phyloP scores from a whole-genome alignment of 805 yeast species.

The Dipodascus albidus region DNA sequence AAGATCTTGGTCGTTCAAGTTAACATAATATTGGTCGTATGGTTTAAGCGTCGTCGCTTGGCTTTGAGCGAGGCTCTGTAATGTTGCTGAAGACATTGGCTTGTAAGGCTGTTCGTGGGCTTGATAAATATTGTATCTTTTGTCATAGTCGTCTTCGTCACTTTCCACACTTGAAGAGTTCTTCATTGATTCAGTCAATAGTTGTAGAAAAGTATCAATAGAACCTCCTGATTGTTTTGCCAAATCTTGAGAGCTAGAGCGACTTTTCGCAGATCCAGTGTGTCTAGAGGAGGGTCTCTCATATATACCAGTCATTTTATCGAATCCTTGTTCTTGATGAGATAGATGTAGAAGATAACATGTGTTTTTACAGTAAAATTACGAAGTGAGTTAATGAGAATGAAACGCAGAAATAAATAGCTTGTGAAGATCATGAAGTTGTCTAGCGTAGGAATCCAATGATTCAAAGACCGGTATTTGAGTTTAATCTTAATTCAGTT shows the following conservation, averaged over 20 bases:
- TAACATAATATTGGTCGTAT: neutral
- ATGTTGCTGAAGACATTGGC: neutral
- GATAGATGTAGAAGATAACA: neutral
- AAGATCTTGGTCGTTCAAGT: neutral
- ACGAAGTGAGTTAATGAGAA: no score
- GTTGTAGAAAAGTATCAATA: neutral
- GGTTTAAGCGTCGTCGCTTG: neutral
- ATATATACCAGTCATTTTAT: neutral
- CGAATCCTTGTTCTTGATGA: neutral
- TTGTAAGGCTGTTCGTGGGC: neutral
- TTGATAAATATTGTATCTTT: neutral
- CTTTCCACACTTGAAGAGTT: neutral
- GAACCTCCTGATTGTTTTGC: neutral
- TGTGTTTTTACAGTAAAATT: no score
- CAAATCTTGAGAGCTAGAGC: slow-evolving; percentile 1
- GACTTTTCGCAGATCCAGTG: neutral
- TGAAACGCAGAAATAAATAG: no score
- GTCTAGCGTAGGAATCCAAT: no score
- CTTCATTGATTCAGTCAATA: neutral
- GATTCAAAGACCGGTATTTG: no score
- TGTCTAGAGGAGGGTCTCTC: neutral
- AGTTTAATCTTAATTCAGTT: neutral
- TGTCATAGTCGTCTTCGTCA: neutral
- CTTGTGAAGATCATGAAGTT: no score
- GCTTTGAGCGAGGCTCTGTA: neutral